Evolutionary conservation across 208 protist species (phyloP).

Genomic region (Trypanosomatidae sp.): DNA sequence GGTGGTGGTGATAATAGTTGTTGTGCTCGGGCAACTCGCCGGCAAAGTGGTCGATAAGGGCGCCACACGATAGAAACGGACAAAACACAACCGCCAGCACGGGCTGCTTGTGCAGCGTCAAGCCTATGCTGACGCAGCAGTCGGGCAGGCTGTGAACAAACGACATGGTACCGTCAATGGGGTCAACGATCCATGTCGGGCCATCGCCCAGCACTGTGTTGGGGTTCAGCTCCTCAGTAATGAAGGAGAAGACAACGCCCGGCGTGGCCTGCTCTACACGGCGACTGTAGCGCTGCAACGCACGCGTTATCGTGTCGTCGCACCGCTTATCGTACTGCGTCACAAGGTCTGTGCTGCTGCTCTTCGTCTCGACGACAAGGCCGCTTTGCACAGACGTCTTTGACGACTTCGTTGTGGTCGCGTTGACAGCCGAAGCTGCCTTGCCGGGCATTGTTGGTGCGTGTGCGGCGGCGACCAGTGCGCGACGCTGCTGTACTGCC

Average conservation of each 20-base stretch:
- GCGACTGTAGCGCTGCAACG: slow-evolving; percentile 12
- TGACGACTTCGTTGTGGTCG: no score
- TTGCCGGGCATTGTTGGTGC: neutral
- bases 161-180: slow-evolving; percentile 63
- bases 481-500: slow-evolving; percentile 11
- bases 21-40: neutral
- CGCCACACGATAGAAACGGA: slow-evolving; percentile 21
- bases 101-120: slow-evolving; percentile 24
- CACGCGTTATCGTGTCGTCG: slow-evolving; percentile 18
- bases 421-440: no score
- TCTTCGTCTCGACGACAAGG: slow-evolving; percentile 13
- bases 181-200: slow-evolving; percentile 68
- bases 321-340: slow-evolving; percentile 35
- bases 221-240: slow-evolving; percentile 30
- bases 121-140: slow-evolving; percentile 65
- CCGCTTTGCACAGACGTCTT: no score
- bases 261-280: slow-evolving; percentile 16
- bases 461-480: slow-evolving; percentile 4
- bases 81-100: slow-evolving; percentile 59
- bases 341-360: slow-evolving; percentile 21
- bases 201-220: slow-evolving; percentile 19
- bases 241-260: slow-evolving; percentile 16
- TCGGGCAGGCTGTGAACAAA: slow-evolving; percentile 63
- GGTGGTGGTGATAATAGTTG: neutral
- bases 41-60: neutral